A percentile compares a stretch with the other conserved stretches of the same genome.
These are phyloP conservation scores for Gardenia jasminoides DNA, from an alignment of 257 asterid species.

Conservation along the genomic window DNA sequence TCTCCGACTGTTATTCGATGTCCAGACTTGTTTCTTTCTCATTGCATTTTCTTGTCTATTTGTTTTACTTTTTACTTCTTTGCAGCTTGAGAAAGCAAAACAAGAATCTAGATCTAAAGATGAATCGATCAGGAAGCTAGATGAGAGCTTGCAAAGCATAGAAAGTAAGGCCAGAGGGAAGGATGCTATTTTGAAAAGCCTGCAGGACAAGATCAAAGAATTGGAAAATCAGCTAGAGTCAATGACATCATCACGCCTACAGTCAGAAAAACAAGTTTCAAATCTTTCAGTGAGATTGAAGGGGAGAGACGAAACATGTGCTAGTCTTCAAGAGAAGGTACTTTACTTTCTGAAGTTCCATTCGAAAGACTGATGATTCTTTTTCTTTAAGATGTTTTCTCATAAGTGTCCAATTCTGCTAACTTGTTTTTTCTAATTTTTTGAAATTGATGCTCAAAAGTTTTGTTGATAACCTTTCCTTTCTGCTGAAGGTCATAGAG, in stretches of 20 bases:
- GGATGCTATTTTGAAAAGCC: constrained; percentile 67
- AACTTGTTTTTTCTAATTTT: neutral
- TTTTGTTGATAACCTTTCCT: constrained; percentile 6
- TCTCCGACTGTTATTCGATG: neutral
- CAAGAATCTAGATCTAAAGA: constrained; percentile 75
- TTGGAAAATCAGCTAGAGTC: constrained; percentile 68
- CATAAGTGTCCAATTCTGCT: neutral
- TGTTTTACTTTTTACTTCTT: neutral
- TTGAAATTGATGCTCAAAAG: neutral
- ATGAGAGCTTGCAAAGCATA: constrained; percentile 68
- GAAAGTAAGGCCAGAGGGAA: constrained; percentile 83
- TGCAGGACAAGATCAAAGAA: constrained; percentile 73
- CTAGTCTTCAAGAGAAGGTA: constrained; percentile 75
- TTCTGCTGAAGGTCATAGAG: constrained; percentile 52
- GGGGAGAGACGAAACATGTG: constrained; percentile 71
- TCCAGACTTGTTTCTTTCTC: constrained; percentile 1
- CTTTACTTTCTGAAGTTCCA: constrained; percentile 4
- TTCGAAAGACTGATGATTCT: neutral
- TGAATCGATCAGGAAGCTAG: constrained; percentile 71
- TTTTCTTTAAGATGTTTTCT: neutral
- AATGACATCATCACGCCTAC: constrained; percentile 51
- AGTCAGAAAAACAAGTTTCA: constrained; percentile 63
- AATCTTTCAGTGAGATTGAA: constrained; percentile 66
- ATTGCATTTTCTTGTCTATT: neutral
- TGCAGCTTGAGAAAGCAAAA: constrained; percentile 77